A percentile compares a stretch with the other conserved stretches of the same genome.
Evolutionary conservation across 306 rosid species (phyloP).

Genomic region (Ziziphus jujuba): DNA sequence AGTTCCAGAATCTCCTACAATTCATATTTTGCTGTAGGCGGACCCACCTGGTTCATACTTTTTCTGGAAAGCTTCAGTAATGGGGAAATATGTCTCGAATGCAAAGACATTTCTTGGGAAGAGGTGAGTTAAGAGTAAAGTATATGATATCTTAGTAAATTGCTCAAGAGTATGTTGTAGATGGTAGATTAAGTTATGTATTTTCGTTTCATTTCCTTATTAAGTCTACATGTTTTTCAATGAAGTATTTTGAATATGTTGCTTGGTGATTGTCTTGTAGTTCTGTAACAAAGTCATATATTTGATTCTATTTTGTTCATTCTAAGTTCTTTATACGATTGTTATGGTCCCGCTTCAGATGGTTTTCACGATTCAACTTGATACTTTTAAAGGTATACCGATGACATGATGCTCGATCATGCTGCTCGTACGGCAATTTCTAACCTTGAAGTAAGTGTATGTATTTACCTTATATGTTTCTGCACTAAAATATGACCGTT

Average conservation of each 20-base stretch:
- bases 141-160: too few relatives aligned
- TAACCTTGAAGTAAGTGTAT: conserved; percentile 83
- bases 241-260: too few relatives aligned
- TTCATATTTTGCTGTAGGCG: conserved; percentile 46
- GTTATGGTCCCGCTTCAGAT: conserved; percentile 7
- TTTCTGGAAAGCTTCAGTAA: conserved; percentile 87
- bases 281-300: too few relatives aligned
- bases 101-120: conserved; percentile 80
- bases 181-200: too few relatives aligned
- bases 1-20: neutral
- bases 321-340: neutral
- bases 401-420: conserved; percentile 84
- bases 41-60: conserved; percentile 85
- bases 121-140: conserved; percentile 52
- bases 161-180: too few relatives aligned
- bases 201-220: neutral
- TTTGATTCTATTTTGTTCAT: too few relatives aligned
- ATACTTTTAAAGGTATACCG: conserved; percentile 54
- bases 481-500: neutral
- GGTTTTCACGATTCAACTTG: neutral
- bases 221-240: too few relatives aligned
- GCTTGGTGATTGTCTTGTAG: too few relatives aligned
- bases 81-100: conserved; percentile 87
- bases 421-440: conserved; percentile 77
- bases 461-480: neutral